Conservation (phyloP, 2,329 filamentous ascomycete species). For the Fusarium citri region DNA sequence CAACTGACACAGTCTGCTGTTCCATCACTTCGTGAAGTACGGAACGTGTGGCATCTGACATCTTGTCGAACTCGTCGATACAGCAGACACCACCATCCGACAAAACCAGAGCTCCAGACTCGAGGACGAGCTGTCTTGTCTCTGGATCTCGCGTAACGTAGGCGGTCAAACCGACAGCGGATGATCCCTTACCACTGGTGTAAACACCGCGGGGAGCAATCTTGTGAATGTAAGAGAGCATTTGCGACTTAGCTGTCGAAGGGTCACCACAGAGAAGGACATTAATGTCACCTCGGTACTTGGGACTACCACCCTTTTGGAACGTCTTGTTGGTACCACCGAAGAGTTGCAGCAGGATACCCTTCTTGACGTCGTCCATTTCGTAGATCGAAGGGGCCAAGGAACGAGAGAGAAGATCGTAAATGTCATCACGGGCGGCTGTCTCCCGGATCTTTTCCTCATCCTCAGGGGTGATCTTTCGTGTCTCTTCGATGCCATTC, state of each 20-base stretch:
- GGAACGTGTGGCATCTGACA: constrained; percentile 82
- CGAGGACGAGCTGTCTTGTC: constrained; percentile 81
- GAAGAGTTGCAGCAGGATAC: constrained; percentile 94
- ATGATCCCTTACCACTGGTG: constrained; percentile 84
- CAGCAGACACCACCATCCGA: constrained; percentile 87
- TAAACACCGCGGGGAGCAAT: constrained; percentile 91
- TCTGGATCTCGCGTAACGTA: constrained; percentile 85
- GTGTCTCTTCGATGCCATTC: constrained; percentile 82
- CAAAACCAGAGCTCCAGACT: constrained; percentile 82
- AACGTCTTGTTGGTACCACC: constrained; percentile 99
- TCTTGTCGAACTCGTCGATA: constrained; percentile 89
- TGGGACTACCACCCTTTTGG: constrained; percentile 93
- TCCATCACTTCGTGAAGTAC: constrained; percentile 92
- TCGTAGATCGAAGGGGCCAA: constrained; percentile 96
- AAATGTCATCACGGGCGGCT: constrained; percentile 84
- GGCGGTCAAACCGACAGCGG: constrained; percentile 83
- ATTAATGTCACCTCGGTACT: constrained; percentile 97
- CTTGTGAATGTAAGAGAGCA: constrained; percentile 95
- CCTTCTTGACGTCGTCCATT: constrained; percentile 99
- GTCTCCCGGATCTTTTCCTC: constrained; percentile 88
- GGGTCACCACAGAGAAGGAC: constrained; percentile 96
- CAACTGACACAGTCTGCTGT: constrained; percentile 86
- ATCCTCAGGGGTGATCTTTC: constrained; percentile 86
- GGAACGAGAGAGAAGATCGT: constrained; percentile 90
- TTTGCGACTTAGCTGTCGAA: constrained; percentile 94